Conservation (phyloP, 805 yeast species). For the Saccharomycopsis lassenensis region DNA sequence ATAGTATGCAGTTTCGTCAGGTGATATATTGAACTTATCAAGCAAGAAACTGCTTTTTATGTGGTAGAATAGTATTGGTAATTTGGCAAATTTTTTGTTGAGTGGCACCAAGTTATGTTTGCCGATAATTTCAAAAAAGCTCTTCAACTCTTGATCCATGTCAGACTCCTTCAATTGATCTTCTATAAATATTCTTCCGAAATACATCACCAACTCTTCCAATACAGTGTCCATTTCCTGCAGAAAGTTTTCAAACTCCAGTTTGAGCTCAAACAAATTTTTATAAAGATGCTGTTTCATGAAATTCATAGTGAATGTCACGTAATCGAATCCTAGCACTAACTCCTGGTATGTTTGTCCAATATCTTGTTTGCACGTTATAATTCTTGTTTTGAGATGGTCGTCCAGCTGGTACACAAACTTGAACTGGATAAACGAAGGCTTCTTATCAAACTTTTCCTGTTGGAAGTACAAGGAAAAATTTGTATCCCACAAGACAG, state of each 20-base stretch:
- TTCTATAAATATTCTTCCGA: slow-evolving; percentile 3
- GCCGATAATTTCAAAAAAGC: slow-evolving; percentile 1
- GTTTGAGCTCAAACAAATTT: slow-evolving; percentile 21
- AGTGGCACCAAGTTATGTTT: slow-evolving; percentile 6
- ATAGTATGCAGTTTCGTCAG: slow-evolving; percentile 35
- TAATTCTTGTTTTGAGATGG: not conserved
- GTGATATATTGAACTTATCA: slow-evolving; percentile 31
- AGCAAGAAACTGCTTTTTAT: slow-evolving; percentile 29
- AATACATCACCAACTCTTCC: slow-evolving; percentile 1
- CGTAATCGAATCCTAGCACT: slow-evolving; percentile 24
- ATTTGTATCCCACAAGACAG: slow-evolving; percentile 21
- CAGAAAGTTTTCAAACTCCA: slow-evolving; percentile 24
- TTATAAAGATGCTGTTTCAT: slow-evolving; percentile 27
- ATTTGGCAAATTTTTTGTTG: slow-evolving; percentile 15
- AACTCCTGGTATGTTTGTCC: slow-evolving; percentile 2
- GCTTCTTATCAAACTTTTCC: slow-evolving; percentile 21
- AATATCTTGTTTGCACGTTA: not conserved
- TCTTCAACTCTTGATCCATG: slow-evolving; percentile 13
- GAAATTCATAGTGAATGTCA: slow-evolving; percentile 25
- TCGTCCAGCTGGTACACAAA: slow-evolving; percentile 1
- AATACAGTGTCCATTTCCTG: slow-evolving; percentile 22
- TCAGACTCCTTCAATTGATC: slow-evolving; percentile 23
- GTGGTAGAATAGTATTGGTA: slow-evolving; percentile 27
- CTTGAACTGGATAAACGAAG: slow-evolving; percentile 9
- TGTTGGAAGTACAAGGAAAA: slow-evolving; percentile 27